Base-by-base conservation (phyloP, 164 flowering plant species). In the Tinospora cordifolia region DNA sequence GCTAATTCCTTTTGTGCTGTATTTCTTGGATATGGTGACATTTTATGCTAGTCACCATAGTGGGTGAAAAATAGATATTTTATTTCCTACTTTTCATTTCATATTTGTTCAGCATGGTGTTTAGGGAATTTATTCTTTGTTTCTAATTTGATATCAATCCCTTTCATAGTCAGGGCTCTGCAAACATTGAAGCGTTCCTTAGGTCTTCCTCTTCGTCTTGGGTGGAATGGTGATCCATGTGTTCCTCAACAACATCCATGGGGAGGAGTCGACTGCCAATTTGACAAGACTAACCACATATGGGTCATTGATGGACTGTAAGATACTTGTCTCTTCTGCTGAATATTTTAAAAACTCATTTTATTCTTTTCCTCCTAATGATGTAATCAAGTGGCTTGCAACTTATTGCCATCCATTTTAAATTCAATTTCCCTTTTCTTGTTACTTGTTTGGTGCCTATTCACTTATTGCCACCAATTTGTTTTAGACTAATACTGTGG, bases 211-310 rank as follows among this genome's bases (percentile, higher is more conserved):
- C 81, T 75, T 74, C 93, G 98, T 46, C 70, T 92, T 73, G 98
- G 98, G 64, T 92, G 98, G 99, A 92, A 95, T 81, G 98, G 98
- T 67, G 98, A 95, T 83, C 99, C 99, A 11, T 92, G 99, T 81
- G 96, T 91, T 78, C 99, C 99, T 25, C 96, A 91, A 63, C 90
- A 88, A 70, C 99, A 95, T 83, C 96, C 99, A 75, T 95, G 99
- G 99, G 91, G 83, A 70, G 99, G 98, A 79, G 93, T 86, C 66
- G 97, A 92, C 73, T 95, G 98, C 80, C 94, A 82, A 38, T 87
- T 82, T 76, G 84, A 90, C 78, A 72, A 66, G n/a, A 68, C 40
- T 70, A 75, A 76, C 76, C 67, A 71, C 71, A 84, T 76, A 77
- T 91, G 92, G 93, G 86, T 88, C 82, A 95, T 95, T 73, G 99